These are phyloP conservation scores for Oenanthe sinensis DNA, from an alignment of 129 eudicot species.

Conservation along the genomic window DNA sequence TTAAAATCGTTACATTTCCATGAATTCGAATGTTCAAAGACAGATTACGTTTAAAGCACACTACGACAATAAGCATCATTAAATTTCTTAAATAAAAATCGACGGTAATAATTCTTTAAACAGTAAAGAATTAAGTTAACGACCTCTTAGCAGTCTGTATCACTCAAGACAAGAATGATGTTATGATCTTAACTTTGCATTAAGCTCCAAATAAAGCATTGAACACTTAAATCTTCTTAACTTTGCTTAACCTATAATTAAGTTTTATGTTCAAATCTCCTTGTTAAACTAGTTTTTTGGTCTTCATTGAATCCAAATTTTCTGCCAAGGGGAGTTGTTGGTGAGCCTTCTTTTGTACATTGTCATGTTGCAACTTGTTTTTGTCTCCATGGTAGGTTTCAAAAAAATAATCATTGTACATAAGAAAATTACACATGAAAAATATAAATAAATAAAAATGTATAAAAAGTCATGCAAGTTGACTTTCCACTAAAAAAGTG, in stretches of 20 bases:
- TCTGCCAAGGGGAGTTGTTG: neutral
- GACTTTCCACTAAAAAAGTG: slow-evolving; percentile 36
- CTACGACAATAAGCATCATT: neutral
- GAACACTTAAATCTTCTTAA: neutral
- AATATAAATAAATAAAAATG: neutral
- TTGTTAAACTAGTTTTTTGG: neutral
- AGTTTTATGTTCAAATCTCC: neutral
- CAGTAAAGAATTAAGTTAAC: neutral
- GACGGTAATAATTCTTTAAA: neutral
- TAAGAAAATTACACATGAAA: neutral
- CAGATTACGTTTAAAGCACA: neutral
- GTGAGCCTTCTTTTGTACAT: slow-evolving; percentile 1
- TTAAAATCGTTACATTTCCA: neutral
- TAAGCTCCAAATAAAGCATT: neutral
- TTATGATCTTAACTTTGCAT: neutral
- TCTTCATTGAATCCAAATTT: neutral
- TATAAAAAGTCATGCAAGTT: slow-evolving; percentile 15
- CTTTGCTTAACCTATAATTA: neutral
- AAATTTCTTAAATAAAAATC: neutral
- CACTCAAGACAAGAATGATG: neutral
- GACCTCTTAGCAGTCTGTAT: neutral
- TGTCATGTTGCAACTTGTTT: slow-evolving; percentile 1
- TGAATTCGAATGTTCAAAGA: neutral
- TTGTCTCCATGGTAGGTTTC: neutral
- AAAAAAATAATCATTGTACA: neutral